Evolutionary conservation across 2,329 filamentous ascomycete genomes (phyloP).

Genomic region (Colletotrichum tropicale): DNA sequence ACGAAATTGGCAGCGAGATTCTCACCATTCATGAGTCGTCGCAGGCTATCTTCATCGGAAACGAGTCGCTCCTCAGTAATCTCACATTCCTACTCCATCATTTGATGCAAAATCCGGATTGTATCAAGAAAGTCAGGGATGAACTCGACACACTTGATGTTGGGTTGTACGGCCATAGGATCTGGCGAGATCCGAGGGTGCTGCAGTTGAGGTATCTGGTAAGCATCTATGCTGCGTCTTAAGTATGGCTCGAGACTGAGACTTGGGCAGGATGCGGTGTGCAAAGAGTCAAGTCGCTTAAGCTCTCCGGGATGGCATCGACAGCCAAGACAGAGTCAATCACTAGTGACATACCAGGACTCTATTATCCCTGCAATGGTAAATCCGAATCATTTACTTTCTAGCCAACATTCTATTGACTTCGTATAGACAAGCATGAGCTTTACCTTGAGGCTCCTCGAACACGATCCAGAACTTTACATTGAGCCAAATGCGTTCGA

Average conservation of each 20-base stretch:
- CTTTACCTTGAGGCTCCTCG: conserved; percentile 19
- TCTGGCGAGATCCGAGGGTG: conserved; percentile 17
- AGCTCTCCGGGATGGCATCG: conserved; percentile 22
- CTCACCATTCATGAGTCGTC: conserved; percentile 11
- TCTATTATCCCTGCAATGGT: conserved; percentile 12
- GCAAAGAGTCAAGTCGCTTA: conserved; percentile 20
- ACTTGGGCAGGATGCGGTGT: conserved; percentile 17
- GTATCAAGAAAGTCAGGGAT: not conserved
- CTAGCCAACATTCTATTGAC: not conserved
- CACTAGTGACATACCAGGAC: not conserved
- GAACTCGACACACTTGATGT: conserved; percentile 19
- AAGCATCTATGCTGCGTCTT: not conserved
- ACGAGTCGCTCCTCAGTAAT: conserved; percentile 23
- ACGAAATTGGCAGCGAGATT: conserved; percentile 7
- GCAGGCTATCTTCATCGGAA: conserved; percentile 23
- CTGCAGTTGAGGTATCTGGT: conserved; percentile 15
- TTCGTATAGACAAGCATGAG: conserved; percentile 8
- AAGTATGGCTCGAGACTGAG: not conserved
- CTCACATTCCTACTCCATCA: conserved; percentile 18
- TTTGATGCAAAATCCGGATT: conserved; percentile 12
- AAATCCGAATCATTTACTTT: not conserved
- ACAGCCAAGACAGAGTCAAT: conserved; percentile 16
- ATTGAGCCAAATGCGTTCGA: conserved; percentile 15
- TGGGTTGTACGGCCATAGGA: conserved; percentile 1
- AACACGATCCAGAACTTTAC: conserved; percentile 10